These are phyloP conservation scores for Adansonia digitata DNA, from an alignment of 345 rosid species.

Conservation along the genomic window DNA sequence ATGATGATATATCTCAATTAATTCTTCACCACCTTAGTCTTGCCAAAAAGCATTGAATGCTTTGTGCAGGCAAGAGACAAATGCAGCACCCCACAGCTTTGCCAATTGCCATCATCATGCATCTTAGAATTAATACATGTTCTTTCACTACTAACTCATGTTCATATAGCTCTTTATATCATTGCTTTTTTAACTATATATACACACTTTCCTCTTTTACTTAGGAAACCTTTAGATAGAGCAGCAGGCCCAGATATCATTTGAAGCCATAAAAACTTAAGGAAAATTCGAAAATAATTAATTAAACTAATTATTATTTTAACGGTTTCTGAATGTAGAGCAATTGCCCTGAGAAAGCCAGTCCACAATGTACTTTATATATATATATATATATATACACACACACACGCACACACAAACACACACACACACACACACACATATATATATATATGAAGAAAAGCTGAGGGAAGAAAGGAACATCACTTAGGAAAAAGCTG, in stretches of 20 bases:
- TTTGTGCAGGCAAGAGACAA: conserved; percentile 10
- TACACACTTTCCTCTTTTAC: neutral
- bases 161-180: neutral
- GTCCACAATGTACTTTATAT: no score
- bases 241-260: neutral
- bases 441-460: neutral
- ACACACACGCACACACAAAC: no score
- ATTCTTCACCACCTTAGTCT: neutral
- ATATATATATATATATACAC: no score
- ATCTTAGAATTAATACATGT: neutral
- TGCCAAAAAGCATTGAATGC: conserved; percentile 10
- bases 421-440: no score
- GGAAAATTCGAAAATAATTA: neutral
- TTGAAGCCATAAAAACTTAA: neutral
- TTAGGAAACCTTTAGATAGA: neutral
- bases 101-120: neutral
- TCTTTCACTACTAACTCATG: neutral
- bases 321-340: no score
- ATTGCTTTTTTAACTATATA: neutral
- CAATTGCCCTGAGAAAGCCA: no score
- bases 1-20: neutral
- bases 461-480: neutral
- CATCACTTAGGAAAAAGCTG: neutral
- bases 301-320: no score
- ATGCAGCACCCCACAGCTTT: conserved; percentile 13